A percentile compares a stretch with the other conserved stretches of the same genome.
phyloP scores from a whole-genome alignment of 331 rosid genomes.

The Rosa hybrid region DNA sequence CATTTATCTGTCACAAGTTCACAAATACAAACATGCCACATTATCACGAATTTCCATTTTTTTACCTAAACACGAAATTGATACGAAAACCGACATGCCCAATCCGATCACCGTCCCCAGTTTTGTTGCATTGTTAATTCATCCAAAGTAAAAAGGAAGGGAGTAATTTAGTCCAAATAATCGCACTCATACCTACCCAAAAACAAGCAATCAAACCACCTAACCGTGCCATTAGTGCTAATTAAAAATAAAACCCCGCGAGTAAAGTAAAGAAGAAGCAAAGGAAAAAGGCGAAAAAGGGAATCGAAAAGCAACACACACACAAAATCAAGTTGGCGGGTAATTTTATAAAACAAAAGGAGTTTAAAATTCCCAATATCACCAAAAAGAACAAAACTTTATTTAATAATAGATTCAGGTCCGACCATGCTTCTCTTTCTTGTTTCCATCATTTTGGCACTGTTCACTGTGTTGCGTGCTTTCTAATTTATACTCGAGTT shows the following conservation, averaged over 20 bases:
- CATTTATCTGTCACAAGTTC: too few species aligned
- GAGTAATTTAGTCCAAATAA: background rate
- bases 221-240: background rate
- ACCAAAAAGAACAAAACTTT: background rate
- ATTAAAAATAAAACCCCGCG: background rate
- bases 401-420: conserved; percentile 27
- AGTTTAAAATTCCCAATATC: background rate
- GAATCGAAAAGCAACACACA: conserved; percentile 11
- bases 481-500: background rate
- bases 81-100: too few species aligned
- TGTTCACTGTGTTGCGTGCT: background rate
- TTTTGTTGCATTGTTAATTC: background rate
- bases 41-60: background rate
- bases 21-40: background rate
- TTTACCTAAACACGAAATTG: too few species aligned
- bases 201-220: background rate
- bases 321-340: conserved; percentile 28
- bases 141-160: too few species aligned
- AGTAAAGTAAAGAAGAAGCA: conserved; percentile 1
- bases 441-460: conserved; percentile 29
- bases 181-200: background rate
- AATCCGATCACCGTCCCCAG: too few species aligned
- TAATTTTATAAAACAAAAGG: conserved; percentile 12
- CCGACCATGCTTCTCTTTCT: conserved; percentile 31
- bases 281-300: background rate